Conservation (phyloP, 306 rosid species). For the Castanea crenata region DNA sequence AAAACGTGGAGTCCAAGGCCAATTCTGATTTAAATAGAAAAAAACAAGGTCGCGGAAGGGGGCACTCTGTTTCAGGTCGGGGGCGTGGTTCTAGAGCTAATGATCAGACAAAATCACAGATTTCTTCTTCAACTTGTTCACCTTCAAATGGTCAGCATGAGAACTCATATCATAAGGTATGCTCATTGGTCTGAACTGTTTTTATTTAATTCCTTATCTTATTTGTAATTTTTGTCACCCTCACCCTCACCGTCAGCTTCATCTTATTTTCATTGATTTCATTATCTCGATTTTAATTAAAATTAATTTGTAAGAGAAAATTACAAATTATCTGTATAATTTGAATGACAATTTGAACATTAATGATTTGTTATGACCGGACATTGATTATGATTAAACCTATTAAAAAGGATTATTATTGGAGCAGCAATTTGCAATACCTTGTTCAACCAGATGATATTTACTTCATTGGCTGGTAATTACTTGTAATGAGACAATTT, state of each 20-base stretch:
- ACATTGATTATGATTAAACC: background rate
- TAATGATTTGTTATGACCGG: background rate
- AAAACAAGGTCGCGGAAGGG: slow-evolving; percentile 91
- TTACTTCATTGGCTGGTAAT: too few species aligned
- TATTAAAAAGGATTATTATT: too few species aligned
- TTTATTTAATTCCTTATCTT: slow-evolving; percentile 3
- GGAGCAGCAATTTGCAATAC: too few species aligned
- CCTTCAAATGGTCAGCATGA: slow-evolving; percentile 76
- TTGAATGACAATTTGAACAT: background rate
- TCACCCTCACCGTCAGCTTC: background rate
- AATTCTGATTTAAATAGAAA: slow-evolving; percentile 62
- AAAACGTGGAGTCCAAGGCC: slow-evolving; percentile 49
- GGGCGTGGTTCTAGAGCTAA: slow-evolving; percentile 80
- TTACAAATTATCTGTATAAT: background rate
- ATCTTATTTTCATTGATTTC: background rate
- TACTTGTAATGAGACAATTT: too few species aligned
- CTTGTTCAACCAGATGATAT: too few species aligned
- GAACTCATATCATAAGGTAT: slow-evolving; percentile 52
- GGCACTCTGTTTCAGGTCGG: slow-evolving; percentile 62
- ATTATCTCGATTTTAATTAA: background rate
- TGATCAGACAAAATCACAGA: slow-evolving; percentile 61
- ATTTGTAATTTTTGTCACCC: slow-evolving; percentile 4
- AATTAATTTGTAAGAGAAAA: background rate
- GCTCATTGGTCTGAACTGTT: slow-evolving; percentile 20
- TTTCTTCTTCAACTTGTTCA: slow-evolving; percentile 46